A percentile compares a stretch with the other conserved stretches of the same genome.
Evolutionary conservation across 1,139 yeast genomes (phyloP).

Genomic region (Candida neerlandica): DNA sequence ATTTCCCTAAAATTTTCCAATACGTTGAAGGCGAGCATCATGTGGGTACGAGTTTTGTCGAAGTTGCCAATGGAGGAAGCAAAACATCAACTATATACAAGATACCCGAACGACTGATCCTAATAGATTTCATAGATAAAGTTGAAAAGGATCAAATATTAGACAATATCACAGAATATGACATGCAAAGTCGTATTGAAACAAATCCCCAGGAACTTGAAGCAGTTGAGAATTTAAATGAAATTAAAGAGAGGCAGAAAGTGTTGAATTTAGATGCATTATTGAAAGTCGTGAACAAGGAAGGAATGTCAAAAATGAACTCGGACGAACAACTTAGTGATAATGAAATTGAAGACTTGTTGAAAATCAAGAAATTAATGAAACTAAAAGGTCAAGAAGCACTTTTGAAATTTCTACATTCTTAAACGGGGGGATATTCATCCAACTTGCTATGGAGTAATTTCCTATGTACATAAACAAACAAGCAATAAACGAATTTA

Average conservation of each 20-base stretch:
- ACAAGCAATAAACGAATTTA: not conserved
- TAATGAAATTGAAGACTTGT: conserved; percentile 53
- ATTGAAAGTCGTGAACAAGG: conserved; percentile 22
- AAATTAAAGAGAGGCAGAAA: conserved; percentile 19
- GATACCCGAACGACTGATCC: conserved; percentile 71
- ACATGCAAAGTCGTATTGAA: conserved; percentile 23
- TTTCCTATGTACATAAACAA: not conserved
- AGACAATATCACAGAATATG: conserved; percentile 27
- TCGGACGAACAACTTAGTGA: conserved; percentile 6
- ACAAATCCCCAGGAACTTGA: conserved; percentile 25
- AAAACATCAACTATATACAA: conserved; percentile 48
- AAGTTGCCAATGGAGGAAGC: conserved; percentile 41
- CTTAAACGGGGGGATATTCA: conserved; percentile 9
- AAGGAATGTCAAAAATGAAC: conserved; percentile 15
- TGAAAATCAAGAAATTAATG: conserved; percentile 61
- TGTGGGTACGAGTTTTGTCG: conserved; percentile 37
- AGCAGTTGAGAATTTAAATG: conserved; percentile 27
- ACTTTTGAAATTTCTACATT: conserved; percentile 57
- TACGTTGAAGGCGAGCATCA: conserved; percentile 57
- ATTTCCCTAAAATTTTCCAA: conserved; percentile 40
- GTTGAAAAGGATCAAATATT: conserved; percentile 36
- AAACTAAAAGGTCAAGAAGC: conserved; percentile 70
- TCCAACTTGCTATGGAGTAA: no score
- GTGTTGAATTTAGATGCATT: conserved; percentile 31
- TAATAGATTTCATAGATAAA: conserved; percentile 70